Base-by-base conservation (phyloP, 2,329 filamentous ascomycete species). In the Nothomitra cinnamomea region DNA sequence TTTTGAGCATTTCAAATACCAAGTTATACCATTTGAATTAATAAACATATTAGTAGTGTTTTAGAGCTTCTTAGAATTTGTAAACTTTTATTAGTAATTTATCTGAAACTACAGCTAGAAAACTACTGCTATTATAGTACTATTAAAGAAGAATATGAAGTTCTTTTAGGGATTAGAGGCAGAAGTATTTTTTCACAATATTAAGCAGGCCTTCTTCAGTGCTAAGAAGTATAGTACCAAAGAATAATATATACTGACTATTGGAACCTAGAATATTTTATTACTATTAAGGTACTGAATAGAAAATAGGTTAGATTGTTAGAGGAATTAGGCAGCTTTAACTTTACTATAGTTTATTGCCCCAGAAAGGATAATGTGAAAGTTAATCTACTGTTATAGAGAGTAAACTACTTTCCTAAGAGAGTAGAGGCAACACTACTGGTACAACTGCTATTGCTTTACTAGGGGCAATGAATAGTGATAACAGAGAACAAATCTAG, bases 1-100 rank as follows among this genome's bases (percentile, higher is more conserved):
- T 13, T 59, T 58, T 56, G 51, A 40, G 15, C 42, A 56, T n/a
- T 59, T 41, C 51, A 43, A 59, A 45, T 61, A 58, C 54, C 15
- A 55, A 25, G 47, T 60, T 36, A 59, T 59, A 42, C 32, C 51
- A 24, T 61, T 61, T 50, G 50, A 54, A n/a, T 42, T 58, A 15
- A 56, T 25, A 45, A 60, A 58, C 53, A 49, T 47, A 8, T 43
- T 40, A 38, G 48, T 35, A 43, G 58, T 28, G 0, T 59, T 53
- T 50, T 51, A 60, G 50, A 52, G 42, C 1, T 66, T 67, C 54
- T 19, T 67, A n/a, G 61, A 63, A 8, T 65, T 67, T 45, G 56
- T 53, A 2, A 66, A 67, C 42, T 67, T 63, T 54, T 67, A 67
- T 55, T 54, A 61, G 3, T 36, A 56, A 7, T 66, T 66, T 50